A percentile compares a stretch with the other conserved stretches of the same genome.
phyloP scores from a whole-genome alignment of 345 rosid species.

The Bretschneidera sinensis region DNA sequence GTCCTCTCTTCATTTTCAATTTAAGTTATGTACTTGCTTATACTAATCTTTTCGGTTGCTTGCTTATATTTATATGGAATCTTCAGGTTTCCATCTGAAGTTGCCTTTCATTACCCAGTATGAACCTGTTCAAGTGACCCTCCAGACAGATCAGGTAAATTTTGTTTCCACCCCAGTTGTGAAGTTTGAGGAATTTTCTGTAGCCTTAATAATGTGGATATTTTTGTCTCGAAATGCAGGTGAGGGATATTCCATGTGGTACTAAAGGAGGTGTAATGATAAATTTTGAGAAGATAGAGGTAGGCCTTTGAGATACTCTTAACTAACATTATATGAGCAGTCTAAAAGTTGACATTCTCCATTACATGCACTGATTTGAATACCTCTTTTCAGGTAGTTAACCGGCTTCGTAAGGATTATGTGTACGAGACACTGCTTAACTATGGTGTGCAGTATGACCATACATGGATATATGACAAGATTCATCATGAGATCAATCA shows the following conservation, averaged over 20 bases:
- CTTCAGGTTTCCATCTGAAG: slow-evolving; percentile 76
- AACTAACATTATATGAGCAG: not conserved
- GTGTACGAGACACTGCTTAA: slow-evolving; percentile 79
- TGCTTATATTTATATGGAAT: slow-evolving; percentile 2
- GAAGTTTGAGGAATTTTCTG: slow-evolving; percentile 11
- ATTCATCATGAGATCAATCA: slow-evolving; percentile 99
- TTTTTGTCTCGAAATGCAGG: slow-evolving; percentile 31
- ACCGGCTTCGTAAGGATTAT: slow-evolving; percentile 68
- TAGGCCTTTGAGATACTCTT: slow-evolving; percentile 14
- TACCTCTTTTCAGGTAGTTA: slow-evolving; percentile 58
- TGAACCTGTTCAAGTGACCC: slow-evolving; percentile 94
- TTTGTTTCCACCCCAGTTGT: slow-evolving; percentile 9
- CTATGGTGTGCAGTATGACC: slow-evolving; percentile 80
- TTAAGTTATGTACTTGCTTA: not conserved
- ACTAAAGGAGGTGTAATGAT: slow-evolving; percentile 97
- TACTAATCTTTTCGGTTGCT: not conserved
- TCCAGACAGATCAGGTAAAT: slow-evolving; percentile 78
- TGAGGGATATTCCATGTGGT: slow-evolving; percentile 91
- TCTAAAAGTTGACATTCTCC: slow-evolving; percentile 3
- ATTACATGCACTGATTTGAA: slow-evolving; percentile 7
- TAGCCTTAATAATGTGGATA: not conserved
- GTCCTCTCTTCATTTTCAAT: not conserved
- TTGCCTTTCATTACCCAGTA: slow-evolving; percentile 71
- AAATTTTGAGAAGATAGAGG: slow-evolving; percentile 92
- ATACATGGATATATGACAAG: slow-evolving; percentile 97